Evolutionary conservation across 257 asterid genomes (phyloP).

Genomic region (Echium plantagineum): DNA sequence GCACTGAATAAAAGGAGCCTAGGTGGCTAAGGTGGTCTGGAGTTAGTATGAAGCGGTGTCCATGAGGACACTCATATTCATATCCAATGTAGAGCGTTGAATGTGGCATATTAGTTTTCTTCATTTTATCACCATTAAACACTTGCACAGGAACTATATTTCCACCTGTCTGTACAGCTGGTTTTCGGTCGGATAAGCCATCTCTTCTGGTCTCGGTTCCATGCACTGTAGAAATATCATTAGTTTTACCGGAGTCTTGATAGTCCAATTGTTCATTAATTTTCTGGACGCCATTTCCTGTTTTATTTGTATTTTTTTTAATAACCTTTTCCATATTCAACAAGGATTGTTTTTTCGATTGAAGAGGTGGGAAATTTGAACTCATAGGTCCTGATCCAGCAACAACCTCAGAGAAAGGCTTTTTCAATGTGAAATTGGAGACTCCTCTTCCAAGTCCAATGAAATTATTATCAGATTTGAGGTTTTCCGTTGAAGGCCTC

Average conservation of each 20-base stretch:
- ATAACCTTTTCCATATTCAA: conserved; percentile 33
- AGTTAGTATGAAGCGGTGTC: conserved; percentile 77
- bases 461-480: conserved; percentile 27
- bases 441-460: conserved; percentile 28
- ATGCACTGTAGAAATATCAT: conserved; percentile 15
- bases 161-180: conserved; percentile 34
- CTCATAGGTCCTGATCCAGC: conserved; percentile 60
- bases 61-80: conserved; percentile 90
- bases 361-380: conserved; percentile 76
- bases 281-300: conserved; percentile 22
- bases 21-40: conserved; percentile 66
- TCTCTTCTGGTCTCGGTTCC: conserved; percentile 21
- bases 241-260: conserved; percentile 32
- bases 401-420: conserved; percentile 93
- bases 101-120: conserved; percentile 28
- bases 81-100: conserved; percentile 55
- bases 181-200: conserved; percentile 19
- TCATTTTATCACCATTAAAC: conserved; percentile 18
- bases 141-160: conserved; percentile 25
- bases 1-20: conserved; percentile 42
- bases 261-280: conserved; percentile 23
- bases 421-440: conserved; percentile 51
- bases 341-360: conserved; percentile 43
- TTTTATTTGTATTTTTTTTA: conserved; percentile 27
- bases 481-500: conserved; percentile 23